phyloP scores from a whole-genome alignment of 768 basidiomycete species.

The Mycena galericulata region DNA sequence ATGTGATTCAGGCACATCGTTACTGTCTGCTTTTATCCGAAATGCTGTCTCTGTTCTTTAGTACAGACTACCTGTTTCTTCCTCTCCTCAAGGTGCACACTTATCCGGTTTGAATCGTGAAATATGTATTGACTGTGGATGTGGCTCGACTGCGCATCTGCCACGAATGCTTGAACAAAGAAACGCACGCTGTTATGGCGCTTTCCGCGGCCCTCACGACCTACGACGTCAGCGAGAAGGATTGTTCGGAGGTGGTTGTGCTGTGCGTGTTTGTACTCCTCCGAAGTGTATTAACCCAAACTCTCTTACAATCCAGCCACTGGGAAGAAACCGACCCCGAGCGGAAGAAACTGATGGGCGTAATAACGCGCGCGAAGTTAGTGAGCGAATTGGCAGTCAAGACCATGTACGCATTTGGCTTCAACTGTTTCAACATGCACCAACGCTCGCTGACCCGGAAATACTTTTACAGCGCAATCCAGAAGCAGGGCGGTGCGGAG shows the following conservation, averaged over 20 bases:
- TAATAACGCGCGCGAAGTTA: background rate
- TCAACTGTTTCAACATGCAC: too few relatives aligned
- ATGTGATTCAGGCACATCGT: background rate
- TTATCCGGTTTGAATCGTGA: background rate
- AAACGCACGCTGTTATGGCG: background rate
- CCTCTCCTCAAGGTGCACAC: constrained; percentile 1
- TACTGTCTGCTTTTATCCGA: background rate
- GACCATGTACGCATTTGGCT: background rate
- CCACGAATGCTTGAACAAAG: background rate
- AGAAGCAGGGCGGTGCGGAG: background rate
- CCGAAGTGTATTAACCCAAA: too few relatives aligned
- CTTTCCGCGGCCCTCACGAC: background rate
- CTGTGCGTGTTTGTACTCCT: background rate
- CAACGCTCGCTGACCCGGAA: background rate
- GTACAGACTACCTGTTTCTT: background rate
- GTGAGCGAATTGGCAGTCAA: background rate
- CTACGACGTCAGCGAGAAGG: constrained; percentile 13
- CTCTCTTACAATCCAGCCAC: background rate
- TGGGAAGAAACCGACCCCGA: constrained; percentile 7
- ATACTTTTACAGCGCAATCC: background rate
- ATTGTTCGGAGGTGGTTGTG: background rate
- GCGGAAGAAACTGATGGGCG: background rate
- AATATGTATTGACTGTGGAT: background rate
- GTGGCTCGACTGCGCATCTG: constrained; percentile 2
- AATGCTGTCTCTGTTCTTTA: background rate